Evolutionary conservation across 176 grass and related monocot genomes (phyloP).

Genomic region (Melocanna baccifera): DNA sequence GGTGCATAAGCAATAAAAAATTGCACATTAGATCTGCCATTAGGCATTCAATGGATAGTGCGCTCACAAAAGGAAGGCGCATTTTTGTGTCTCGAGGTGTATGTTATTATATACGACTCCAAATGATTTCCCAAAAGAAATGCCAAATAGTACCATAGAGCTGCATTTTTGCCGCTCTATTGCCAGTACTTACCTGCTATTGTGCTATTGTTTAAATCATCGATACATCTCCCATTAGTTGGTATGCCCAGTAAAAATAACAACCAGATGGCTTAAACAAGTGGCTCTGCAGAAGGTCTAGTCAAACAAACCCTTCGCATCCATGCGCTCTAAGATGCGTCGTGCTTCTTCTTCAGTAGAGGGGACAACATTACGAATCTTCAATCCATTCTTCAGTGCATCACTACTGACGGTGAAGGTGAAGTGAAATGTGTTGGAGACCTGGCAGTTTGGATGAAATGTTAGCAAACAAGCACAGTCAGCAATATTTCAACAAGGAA

Average conservation of each 20-base stretch:
- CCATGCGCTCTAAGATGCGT: conserved; percentile 69
- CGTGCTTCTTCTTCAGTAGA: conserved; percentile 90
- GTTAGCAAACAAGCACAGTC: not conserved
- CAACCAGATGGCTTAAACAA: not conserved
- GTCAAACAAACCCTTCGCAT: conserved; percentile 55
- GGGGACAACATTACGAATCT: conserved; percentile 84
- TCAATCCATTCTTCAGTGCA: conserved; percentile 64
- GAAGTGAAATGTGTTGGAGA: conserved; percentile 94
- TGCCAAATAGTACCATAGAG: not conserved
- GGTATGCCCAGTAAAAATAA: not conserved
- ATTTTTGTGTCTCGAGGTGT: conserved; percentile 46
- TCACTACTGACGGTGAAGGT: conserved; percentile 75
- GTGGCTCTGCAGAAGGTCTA: not conserved
- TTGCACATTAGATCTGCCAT: not conserved
- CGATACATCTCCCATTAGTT: not conserved
- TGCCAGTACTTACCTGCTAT: conserved; percentile 28
- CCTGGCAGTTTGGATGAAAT: conserved; percentile 29
- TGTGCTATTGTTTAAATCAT: conserved; percentile 10
- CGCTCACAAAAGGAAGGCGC: conserved; percentile 22
- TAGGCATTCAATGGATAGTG: not conserved
- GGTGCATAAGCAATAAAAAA: not conserved
- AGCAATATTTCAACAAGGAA: not conserved
- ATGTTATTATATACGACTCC: conserved; percentile 22
- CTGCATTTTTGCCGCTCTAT: conserved; percentile 4
- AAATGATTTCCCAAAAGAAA: conserved; percentile 10